Evolutionary conservation across 2,329 filamentous ascomycete genomes (phyloP).

Genomic region (Exophiala viscosa): DNA sequence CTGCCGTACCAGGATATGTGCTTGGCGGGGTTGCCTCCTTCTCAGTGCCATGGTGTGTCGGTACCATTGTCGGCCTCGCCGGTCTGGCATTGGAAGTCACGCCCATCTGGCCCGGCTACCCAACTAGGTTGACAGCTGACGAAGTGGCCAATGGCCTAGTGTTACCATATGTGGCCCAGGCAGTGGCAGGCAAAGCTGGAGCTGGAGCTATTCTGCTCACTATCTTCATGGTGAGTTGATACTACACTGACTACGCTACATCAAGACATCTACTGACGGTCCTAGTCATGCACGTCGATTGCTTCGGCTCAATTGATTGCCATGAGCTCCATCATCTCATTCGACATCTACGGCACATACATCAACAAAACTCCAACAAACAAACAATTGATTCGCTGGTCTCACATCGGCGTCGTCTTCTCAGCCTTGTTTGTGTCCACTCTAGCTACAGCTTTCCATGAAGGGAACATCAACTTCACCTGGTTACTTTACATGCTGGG

Average conservation of each 20-base stretch:
- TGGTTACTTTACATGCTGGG: conserved; percentile 61
- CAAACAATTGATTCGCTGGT: conserved; percentile 26
- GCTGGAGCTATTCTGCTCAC: conserved; percentile 73
- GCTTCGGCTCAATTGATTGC: conserved; percentile 80
- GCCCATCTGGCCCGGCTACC: conserved; percentile 45
- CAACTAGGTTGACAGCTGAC: conserved; percentile 29
- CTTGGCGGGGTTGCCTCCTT: conserved; percentile 45
- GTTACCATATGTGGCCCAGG: conserved; percentile 77
- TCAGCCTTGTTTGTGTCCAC: conserved; percentile 31
- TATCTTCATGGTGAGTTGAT: conserved; percentile 87
- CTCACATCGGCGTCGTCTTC: conserved; percentile 26
- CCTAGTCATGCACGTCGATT: conserved; percentile 78
- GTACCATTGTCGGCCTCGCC: conserved; percentile 45
- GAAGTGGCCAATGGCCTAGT: conserved; percentile 81
- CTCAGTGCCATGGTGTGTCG: conserved; percentile 46
- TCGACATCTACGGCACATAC: conserved; percentile 33
- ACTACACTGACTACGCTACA: too few species aligned
- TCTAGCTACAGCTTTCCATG: conserved; percentile 36
- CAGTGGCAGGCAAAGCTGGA: conserved; percentile 73
- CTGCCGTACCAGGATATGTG: conserved; percentile 48
- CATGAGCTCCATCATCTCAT: conserved; percentile 76
- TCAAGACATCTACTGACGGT: too few species aligned
- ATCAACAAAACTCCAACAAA: conserved; percentile 28
- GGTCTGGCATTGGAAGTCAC: conserved; percentile 45
- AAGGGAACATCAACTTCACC: conserved; percentile 36